Evolutionary conservation across 148 eudicot genomes (phyloP), one percentile per base, ranked within the genome.

Genomic region (Amaranthus cruentus): DNA sequence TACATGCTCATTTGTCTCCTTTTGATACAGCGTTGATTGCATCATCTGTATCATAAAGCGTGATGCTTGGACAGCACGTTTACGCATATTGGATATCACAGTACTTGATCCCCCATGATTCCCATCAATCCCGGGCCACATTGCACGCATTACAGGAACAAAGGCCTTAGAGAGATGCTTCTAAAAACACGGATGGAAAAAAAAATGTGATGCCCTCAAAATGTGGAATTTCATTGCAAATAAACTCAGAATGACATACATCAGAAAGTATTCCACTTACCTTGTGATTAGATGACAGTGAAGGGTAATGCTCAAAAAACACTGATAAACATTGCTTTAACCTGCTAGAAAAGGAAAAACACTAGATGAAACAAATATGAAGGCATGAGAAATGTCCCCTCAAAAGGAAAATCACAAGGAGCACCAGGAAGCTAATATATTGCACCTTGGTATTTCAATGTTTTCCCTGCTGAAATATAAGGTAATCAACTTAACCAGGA

Each of bases 11-110:
- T 76, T 81, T 66, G 71, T 72, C 65, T 81, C 92, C 72, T 84
- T 88, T 71, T 72, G 69, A 46, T 88, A 87, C 71, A 92, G 67
- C 60, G 86, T 88, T 73, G 90, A 83, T 79, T 92, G 92, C 84
- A 95, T 84, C 99, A 95, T 92, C 79, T 95, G 97, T 75, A 95
- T 70, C 91, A 95, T 95, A 78, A 95, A 92, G 42, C 87, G 99
- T 73, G 99, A 87, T 60, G 89, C 96, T 81, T 92, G 99, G 51
- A 84, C 87, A 66, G 97, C 99, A 84, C 86, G 89, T 81, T 90
- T 95, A 21, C 99, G 93, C 96, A 85, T 81, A 72, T 81, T 88
- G 64, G 97, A 90, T 65, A 92, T 84, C 82, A 85, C 75, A 62
- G 77, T 60, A 6, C 85, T 8, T 71, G 97, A 87, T 48, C 91